Base-by-base conservation (phyloP, 306 rosid genomes). In the Lathyrus aphaca region DNA sequence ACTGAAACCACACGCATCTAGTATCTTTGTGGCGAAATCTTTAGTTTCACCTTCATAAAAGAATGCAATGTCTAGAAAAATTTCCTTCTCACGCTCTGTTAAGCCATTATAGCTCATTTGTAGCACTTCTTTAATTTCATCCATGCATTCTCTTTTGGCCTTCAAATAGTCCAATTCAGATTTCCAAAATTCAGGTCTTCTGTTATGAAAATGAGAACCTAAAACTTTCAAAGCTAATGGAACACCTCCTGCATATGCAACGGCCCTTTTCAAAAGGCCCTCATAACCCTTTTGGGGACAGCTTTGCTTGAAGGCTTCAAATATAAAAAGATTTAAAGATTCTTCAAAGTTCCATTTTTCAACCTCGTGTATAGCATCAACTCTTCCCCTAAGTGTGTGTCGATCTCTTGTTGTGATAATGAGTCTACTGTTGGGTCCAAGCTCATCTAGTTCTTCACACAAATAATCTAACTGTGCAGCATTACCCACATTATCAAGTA, bases 51-150 rank as follows among this genome's bases (percentile, higher is more conserved):
- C 66, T 6, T 51, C 5, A 0, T 67, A 51, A 73, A 79, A 73
- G 61, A 39, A 79, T 15, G 79, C 79, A 61, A 79, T 61, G 5
- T 73, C 79, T 7, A 79, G 35, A 53, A 79, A 78, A 1, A 56
- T 56, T 14, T 51, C 29, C 29, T 38, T 21, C 17, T 74, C 69
- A 0, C 5, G 1, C 1, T 0, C 0, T 0, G 65, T 4, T 35
- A 80, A 18, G 48, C 60, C 70, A 55, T 69, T 29, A 30, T 64
- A 80, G n/a, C 77, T 80, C 30, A 75, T 14, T 40, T 15, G 3
- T 30, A 80, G 1, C 25, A 72, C 60, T 0, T 4, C 12, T 4
- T 27, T 27, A 72, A 72, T 78, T 10, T 5, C 17, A 8, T 3
- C 6, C 30, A 45, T 1, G 51, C 7, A 14, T 45, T 14, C 3